phyloP scores from a whole-genome alignment of 768 basidiomycete genomes.

The Termitomyces sp. region DNA sequence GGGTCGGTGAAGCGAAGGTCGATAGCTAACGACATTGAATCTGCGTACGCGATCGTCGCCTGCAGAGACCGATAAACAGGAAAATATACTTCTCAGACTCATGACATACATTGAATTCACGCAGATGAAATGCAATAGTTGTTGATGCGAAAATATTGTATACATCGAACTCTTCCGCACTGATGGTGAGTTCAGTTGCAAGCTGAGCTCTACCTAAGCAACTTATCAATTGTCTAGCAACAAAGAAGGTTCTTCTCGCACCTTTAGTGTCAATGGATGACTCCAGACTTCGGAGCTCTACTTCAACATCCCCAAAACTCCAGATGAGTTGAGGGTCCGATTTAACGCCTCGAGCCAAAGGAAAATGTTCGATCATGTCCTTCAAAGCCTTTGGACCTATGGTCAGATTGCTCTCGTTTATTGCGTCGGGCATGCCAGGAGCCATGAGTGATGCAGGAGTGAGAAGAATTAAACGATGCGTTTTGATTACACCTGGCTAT shows the following conservation, averaged over 20 bases:
- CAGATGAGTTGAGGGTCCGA: slow-evolving; percentile 80
- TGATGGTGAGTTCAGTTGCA: slow-evolving; percentile 74
- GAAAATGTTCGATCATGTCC: slow-evolving; percentile 83
- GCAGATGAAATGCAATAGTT: slow-evolving; percentile 75
- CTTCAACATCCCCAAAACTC: slow-evolving; percentile 71
- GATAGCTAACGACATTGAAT: slow-evolving; percentile 61
- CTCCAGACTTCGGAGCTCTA: slow-evolving; percentile 67
- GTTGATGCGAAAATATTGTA: slow-evolving; percentile 66
- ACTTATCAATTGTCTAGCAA: background rate
- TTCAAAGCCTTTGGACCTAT: slow-evolving; percentile 73
- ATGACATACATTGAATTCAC: slow-evolving; percentile 72
- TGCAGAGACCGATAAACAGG: slow-evolving; percentile 24
- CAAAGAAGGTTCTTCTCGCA: slow-evolving; percentile 19
- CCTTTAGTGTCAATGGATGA: slow-evolving; percentile 66
- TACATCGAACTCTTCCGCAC: slow-evolving; percentile 76
- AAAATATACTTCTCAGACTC: background rate
- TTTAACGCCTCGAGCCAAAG: slow-evolving; percentile 57
- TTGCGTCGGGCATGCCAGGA: slow-evolving; percentile 60
- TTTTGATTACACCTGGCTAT: slow-evolving; percentile 71
- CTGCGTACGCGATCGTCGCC: slow-evolving; percentile 82
- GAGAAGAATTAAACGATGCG: slow-evolving; percentile 68
- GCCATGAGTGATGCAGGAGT: slow-evolving; percentile 58
- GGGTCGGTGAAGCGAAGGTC: slow-evolving; percentile 78
- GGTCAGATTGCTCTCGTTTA: slow-evolving; percentile 60
- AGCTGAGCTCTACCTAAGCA: slow-evolving; percentile 57